Evolutionary conservation across 257 asterid species (phyloP).

Genomic region (Petunia secreta): DNA sequence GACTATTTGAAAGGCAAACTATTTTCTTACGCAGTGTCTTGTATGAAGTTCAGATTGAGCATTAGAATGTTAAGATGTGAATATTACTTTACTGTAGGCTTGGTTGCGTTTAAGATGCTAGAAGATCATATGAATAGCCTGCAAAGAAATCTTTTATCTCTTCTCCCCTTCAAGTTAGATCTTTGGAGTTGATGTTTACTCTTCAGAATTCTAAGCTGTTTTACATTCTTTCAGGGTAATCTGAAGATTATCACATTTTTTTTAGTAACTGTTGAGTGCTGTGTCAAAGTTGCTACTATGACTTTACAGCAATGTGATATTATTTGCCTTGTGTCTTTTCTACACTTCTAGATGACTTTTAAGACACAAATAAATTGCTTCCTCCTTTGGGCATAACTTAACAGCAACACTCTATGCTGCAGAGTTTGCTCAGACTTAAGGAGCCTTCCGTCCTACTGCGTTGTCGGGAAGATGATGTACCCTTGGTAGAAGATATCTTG

Average conservation of each 20-base stretch:
- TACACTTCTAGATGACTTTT: neutral
- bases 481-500: constrained; percentile 62
- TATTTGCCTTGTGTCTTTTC: neutral
- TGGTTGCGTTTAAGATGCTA: neutral
- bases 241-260: constrained; percentile 12
- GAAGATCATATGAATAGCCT: neutral
- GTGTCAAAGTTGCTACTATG: neutral
- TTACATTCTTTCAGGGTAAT: neutral
- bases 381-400: constrained; percentile 10
- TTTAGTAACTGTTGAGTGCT: constrained; percentile 2
- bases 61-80: constrained; percentile 17
- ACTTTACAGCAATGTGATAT: too few species aligned
- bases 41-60: constrained; percentile 4
- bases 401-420: constrained; percentile 30
- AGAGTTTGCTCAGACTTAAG: constrained; percentile 88
- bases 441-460: constrained; percentile 87
- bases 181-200: neutral
- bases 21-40: constrained; percentile 5
- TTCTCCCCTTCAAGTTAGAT: constrained; percentile 17
- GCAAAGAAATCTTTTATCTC: neutral
- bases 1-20: constrained; percentile 8
- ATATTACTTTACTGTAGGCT: neutral
- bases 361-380: neutral
- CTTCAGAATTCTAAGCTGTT: neutral
- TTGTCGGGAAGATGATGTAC: constrained; percentile 69